Conservation (phyloP, 805 yeast genomes). For the Kodamaea leandrae region DNA sequence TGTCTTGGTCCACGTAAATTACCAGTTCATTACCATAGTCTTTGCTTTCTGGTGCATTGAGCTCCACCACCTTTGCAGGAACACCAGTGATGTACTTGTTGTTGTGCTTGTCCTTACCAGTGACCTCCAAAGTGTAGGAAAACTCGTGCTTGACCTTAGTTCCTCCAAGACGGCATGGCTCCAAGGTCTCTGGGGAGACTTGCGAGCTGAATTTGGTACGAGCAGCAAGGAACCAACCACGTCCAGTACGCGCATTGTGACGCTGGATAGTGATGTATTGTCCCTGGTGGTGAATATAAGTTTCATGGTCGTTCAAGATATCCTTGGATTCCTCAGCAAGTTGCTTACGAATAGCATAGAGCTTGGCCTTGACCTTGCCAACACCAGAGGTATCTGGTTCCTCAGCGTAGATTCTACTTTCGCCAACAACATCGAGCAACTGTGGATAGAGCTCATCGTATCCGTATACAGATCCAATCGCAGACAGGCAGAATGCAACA, state of each 20-base stretch:
- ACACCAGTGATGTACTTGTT: slow-evolving; percentile 53
- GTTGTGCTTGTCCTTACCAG: slow-evolving; percentile 47
- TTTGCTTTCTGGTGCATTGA: slow-evolving; percentile 50
- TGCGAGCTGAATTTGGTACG: slow-evolving; percentile 65
- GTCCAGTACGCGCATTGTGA: slow-evolving; percentile 76
- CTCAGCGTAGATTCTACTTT: slow-evolving; percentile 58
- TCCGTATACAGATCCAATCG: slow-evolving; percentile 92
- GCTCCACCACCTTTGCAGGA: slow-evolving; percentile 57
- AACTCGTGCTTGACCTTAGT: slow-evolving; percentile 56
- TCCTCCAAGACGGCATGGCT: slow-evolving; percentile 60
- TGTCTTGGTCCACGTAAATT: slow-evolving; percentile 52
- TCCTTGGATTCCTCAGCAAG: slow-evolving; percentile 60
- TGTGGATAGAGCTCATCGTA: slow-evolving; percentile 89
- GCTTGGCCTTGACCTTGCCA: slow-evolving; percentile 60
- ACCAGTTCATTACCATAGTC: slow-evolving; percentile 45
- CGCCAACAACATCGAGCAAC: slow-evolving; percentile 76
- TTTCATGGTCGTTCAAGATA: slow-evolving; percentile 61
- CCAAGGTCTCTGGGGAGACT: slow-evolving; percentile 50
- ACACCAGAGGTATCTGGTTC: slow-evolving; percentile 61
- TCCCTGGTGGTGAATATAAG: slow-evolving; percentile 92
- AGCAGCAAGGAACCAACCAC: slow-evolving; percentile 86
- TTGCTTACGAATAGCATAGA: slow-evolving; percentile 56
- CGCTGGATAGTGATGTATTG: slow-evolving; percentile 91
- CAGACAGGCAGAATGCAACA: slow-evolving; percentile 89
- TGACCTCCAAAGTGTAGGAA: slow-evolving; percentile 53